Percentiles rank a stretch among this genome's conserved stretches.
phyloP scores from a whole-genome alignment of 306 rosid genomes.

The Datisca glomerata region DNA sequence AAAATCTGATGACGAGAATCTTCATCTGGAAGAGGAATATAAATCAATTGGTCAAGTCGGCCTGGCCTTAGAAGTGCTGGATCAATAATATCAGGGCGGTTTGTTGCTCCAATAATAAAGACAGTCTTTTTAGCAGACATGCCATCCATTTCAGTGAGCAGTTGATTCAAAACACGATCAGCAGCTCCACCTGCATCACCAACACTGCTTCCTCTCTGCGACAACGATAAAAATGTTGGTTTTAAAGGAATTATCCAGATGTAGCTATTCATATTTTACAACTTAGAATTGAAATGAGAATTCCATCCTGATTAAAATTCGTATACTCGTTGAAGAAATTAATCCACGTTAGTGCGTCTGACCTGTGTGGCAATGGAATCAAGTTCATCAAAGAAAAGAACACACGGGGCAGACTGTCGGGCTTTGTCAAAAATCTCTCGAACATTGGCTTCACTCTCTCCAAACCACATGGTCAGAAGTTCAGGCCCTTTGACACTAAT shows the following conservation, averaged over 20 bases:
- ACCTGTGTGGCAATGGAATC: conserved; percentile 55
- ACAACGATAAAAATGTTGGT: too few species aligned
- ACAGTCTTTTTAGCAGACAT: conserved; percentile 44
- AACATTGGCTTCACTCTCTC: conserved; percentile 60
- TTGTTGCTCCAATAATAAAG: conserved; percentile 50
- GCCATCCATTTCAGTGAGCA: conserved; percentile 49
- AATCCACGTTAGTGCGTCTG: too few species aligned
- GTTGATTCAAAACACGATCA: conserved; percentile 47
- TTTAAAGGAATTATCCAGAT: too few species aligned
- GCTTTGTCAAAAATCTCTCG: conserved; percentile 51
- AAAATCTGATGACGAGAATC: conserved; percentile 41
- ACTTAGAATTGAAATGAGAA: too few species aligned
- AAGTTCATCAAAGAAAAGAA: conserved; percentile 55
- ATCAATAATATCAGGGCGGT: conserved; percentile 48
- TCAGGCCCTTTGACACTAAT: conserved; percentile 48
- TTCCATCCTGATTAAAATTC: too few species aligned
- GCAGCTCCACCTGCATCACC: conserved; percentile 53
- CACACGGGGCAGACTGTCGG: conserved; percentile 43
- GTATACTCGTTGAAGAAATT: too few species aligned
- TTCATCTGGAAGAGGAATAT: conserved; percentile 53
- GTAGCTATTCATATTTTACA: too few species aligned
- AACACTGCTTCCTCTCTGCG: conserved; percentile 36
- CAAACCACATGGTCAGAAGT: conserved; percentile 53
- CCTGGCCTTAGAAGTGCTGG: conserved; percentile 51
- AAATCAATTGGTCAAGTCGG: conserved; percentile 47